Percentiles rank a stretch among this genome's conserved stretches.
phyloP scores from a whole-genome alignment of 805 yeast genomes.

The Cyberlindnera samutprakarnensis region DNA sequence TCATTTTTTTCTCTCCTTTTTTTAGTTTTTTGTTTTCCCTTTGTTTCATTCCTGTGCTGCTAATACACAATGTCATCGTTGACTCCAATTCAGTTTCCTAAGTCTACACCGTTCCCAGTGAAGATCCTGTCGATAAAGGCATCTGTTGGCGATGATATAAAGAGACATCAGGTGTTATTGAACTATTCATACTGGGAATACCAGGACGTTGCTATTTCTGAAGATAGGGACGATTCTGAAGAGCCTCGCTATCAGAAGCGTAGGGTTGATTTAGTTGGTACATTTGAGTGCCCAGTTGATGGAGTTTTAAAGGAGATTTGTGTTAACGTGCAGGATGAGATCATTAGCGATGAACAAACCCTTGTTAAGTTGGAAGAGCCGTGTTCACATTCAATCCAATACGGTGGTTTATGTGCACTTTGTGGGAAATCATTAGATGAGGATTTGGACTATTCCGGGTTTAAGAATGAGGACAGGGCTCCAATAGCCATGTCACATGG shows the following conservation, averaged over 20 bases:
- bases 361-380: constrained; percentile 65
- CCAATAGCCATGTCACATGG: constrained; percentile 88
- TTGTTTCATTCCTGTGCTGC: too few species aligned
- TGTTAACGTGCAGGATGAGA: constrained; percentile 51
- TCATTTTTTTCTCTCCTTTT: too few species aligned
- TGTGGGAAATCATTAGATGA: constrained; percentile 76
- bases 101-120: constrained; percentile 30
- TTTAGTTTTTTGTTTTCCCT: too few species aligned
- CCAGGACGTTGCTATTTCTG: constrained; percentile 24
- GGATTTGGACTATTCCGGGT: constrained; percentile 70
- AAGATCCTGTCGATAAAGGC: constrained; percentile 28
- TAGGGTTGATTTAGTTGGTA: constrained; percentile 61
- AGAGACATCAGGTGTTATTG: constrained; percentile 29
- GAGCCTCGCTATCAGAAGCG: constrained; percentile 25
- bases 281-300: constrained; percentile 77
- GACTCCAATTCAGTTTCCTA: constrained; percentile 19
- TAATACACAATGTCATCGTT: constrained; percentile 11
- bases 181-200: constrained; percentile 40
- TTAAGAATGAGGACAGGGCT: constrained; percentile 52
- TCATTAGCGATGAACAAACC: constrained; percentile 37
- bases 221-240: constrained; percentile 8
- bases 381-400: constrained; percentile 88
- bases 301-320: constrained; percentile 52
- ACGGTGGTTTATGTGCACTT: constrained; percentile 88
- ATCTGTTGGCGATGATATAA: constrained; percentile 24